Evolutionary conservation across 106 monocot genomes (phyloP).

Genomic region (Acorus gramineus): DNA sequence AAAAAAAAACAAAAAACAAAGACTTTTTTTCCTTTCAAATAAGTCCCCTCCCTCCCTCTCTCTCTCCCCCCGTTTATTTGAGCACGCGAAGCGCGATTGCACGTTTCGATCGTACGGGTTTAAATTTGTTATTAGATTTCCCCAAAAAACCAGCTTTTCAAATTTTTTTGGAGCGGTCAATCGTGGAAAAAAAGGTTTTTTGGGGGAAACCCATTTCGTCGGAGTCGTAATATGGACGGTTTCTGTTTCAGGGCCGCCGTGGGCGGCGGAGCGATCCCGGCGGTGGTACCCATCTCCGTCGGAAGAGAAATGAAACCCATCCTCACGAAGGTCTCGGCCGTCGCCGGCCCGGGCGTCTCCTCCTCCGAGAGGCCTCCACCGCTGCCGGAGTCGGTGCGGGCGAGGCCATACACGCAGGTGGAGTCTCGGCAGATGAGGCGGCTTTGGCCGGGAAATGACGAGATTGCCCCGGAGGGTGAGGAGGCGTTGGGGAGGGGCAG

Average conservation of each 20-base stretch:
- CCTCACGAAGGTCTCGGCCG: neutral
- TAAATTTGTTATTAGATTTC: no score
- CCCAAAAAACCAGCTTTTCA: no score
- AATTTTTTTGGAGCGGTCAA: no score
- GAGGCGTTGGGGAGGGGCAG: slow-evolving; percentile 8
- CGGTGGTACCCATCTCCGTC: neutral
- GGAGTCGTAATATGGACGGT: slow-evolving; percentile 17
- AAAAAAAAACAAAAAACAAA: no score
- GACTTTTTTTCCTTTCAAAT: neutral
- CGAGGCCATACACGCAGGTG: slow-evolving; percentile 6
- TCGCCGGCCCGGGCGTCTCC: neutral
- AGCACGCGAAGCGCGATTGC: neutral
- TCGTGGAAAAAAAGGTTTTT: no score
- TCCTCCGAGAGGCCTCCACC: neutral
- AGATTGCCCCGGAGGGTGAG: slow-evolving; percentile 1
- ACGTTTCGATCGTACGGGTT: no score
- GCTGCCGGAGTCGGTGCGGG: neutral
- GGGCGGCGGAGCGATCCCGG: neutral
- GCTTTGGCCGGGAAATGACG: slow-evolving; percentile 15
- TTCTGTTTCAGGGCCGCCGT: slow-evolving; percentile 14
- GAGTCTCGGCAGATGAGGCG: slow-evolving; percentile 6
- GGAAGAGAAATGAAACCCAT: no score
- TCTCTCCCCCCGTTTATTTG: neutral
- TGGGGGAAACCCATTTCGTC: neutral
- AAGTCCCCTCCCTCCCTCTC: neutral